These are phyloP conservation scores for Colletotrichum navitas DNA, from an alignment of 2,329 filamentous ascomycete species.

Conservation along the genomic window DNA sequence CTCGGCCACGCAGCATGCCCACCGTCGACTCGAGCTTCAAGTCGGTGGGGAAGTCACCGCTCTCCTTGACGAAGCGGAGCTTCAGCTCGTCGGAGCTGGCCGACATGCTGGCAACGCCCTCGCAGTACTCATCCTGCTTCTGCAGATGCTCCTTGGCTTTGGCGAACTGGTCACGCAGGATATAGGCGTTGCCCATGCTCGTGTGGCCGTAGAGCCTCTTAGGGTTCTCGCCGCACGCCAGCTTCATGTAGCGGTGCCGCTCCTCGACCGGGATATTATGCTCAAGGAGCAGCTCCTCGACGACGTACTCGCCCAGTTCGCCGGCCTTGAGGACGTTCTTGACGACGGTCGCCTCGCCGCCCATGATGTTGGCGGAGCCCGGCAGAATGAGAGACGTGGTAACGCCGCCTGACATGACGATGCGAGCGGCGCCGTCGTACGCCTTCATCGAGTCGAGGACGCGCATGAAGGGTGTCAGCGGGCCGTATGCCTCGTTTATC, in stretches of 20 bases:
- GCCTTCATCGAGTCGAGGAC: constrained; percentile 57
- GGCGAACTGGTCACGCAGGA: constrained; percentile 55
- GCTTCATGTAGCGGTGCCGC: constrained; percentile 57
- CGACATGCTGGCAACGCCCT: constrained; percentile 44
- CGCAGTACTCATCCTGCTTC: constrained; percentile 52
- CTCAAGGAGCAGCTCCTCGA: constrained; percentile 58
- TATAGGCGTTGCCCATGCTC: constrained; percentile 56
- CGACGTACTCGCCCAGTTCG: constrained; percentile 52
- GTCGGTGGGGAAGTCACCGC: constrained; percentile 48
- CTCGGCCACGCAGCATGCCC: constrained; percentile 55
- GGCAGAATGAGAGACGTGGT: constrained; percentile 61
- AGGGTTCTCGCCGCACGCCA: constrained; percentile 62
- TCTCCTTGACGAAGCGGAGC: constrained; percentile 34
- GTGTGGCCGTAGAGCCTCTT: constrained; percentile 53
- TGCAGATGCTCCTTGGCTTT: constrained; percentile 52
- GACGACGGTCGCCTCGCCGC: constrained; percentile 57
- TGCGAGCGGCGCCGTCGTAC: constrained; percentile 53
- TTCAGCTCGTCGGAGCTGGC: constrained; percentile 44
- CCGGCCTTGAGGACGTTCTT: constrained; percentile 56
- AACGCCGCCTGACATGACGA: constrained; percentile 59
- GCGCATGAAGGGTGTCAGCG: constrained; percentile 55
- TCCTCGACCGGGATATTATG: constrained; percentile 50
- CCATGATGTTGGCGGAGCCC: constrained; percentile 59
- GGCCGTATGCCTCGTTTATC: constrained; percentile 48
- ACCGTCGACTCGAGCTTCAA: constrained; percentile 57